These are phyloP conservation scores for Iodosphaeria phyllophila DNA, from an alignment of 2,329 filamentous ascomycete species.

Conservation along the genomic window DNA sequence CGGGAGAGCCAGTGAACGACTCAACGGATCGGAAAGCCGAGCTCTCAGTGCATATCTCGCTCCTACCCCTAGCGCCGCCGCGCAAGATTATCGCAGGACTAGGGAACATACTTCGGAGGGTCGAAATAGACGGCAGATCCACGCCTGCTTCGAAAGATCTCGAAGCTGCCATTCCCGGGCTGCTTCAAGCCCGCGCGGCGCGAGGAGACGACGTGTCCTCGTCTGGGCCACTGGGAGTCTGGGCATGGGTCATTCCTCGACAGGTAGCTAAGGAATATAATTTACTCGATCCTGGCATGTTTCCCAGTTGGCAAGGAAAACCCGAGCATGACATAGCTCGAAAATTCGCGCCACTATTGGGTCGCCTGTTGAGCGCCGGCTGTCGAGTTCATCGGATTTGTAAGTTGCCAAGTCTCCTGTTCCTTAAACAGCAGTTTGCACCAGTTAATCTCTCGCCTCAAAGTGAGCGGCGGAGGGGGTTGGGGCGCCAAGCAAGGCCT, in stretches of 20 bases:
- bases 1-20: no score
- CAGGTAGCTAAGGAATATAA: constrained; percentile 7
- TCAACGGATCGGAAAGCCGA: constrained; percentile 5
- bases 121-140: constrained; percentile 27
- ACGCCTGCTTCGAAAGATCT: constrained; percentile 54
- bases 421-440: not conserved
- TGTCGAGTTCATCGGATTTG: constrained; percentile 27
- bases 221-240: constrained; percentile 37
- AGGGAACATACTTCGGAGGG: constrained; percentile 59
- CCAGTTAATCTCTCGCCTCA: constrained; percentile 7
- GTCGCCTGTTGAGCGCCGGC: constrained; percentile 19
- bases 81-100: constrained; percentile 45
- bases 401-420: constrained; percentile 14
- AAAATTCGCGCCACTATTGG: constrained; percentile 12
- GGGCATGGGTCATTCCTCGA: constrained; percentile 49
- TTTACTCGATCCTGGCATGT: constrained; percentile 8
- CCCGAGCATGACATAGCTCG: constrained; percentile 10
- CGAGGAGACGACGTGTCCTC: constrained; percentile 7
- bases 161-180: constrained; percentile 41
- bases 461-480: constrained; percentile 65
- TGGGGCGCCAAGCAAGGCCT: constrained; percentile 71
- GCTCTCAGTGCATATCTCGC: constrained; percentile 15
- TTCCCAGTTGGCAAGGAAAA: constrained; percentile 6
- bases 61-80: constrained; percentile 44
- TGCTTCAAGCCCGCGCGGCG: constrained; percentile 25